These are phyloP conservation scores for Cystobasidium slooffiae DNA, from an alignment of 1,284 basidiomycete species.

Conservation along the genomic window DNA sequence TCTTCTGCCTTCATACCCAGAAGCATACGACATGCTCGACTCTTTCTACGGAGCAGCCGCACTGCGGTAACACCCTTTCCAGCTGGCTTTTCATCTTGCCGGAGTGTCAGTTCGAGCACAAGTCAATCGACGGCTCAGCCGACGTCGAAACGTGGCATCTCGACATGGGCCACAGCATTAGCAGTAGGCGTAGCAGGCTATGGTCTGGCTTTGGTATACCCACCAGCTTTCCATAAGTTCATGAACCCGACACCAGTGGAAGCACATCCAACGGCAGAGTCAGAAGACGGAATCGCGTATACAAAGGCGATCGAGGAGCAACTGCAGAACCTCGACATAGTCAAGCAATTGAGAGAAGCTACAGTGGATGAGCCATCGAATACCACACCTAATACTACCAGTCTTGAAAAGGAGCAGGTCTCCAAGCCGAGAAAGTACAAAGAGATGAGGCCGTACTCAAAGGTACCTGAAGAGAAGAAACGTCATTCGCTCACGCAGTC, in stretches of 20 bases:
- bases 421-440: slow-evolving; percentile 24
- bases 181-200: slow-evolving; percentile 36
- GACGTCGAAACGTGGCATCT: background rate
- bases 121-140: slow-evolving; percentile 6
- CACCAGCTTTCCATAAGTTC: slow-evolving; percentile 32
- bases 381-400: slow-evolving; percentile 26
- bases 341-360: slow-evolving; percentile 62
- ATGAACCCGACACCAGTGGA: slow-evolving; percentile 29
- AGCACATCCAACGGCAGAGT: slow-evolving; percentile 56
- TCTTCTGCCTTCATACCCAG: slow-evolving; percentile 2
- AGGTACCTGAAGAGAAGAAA: slow-evolving; percentile 25
- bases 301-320: slow-evolving; percentile 68
- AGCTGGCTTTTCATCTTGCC: slow-evolving; percentile 7
- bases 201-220: slow-evolving; percentile 29
- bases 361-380: slow-evolving; percentile 24
- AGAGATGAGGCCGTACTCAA: slow-evolving; percentile 48
- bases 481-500: slow-evolving; percentile 77
- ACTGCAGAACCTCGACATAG: slow-evolving; percentile 69
- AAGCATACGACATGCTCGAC: background rate
- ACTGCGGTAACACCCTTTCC: background rate
- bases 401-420: slow-evolving; percentile 15
- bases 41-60: background rate
- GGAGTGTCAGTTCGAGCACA: background rate
- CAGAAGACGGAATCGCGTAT: slow-evolving; percentile 68
- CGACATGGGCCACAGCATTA: slow-evolving; percentile 29